phyloP scores from a whole-genome alignment of 495 filamentous ascomycete species.

The Penicillium subrubescens region DNA sequence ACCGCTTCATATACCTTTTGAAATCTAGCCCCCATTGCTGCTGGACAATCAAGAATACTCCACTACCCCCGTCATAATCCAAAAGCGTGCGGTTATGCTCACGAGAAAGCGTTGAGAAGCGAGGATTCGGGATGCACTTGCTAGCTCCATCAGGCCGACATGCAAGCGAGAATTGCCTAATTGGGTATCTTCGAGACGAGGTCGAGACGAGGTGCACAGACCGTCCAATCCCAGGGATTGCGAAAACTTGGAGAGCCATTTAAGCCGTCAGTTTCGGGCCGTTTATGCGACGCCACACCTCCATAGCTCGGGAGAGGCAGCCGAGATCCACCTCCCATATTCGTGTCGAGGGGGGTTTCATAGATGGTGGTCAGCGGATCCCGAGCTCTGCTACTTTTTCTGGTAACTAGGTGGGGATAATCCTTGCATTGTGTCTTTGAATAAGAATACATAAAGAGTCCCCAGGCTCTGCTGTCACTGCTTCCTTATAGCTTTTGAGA shows the following conservation, averaged over 20 bases:
- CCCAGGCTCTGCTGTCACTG: constrained; percentile 4
- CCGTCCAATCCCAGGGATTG: neutral
- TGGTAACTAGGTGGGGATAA: constrained; percentile 2
- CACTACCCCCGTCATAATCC: constrained; percentile 3
- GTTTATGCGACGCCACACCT: constrained; percentile 3
- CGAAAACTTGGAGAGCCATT: constrained; percentile 12
- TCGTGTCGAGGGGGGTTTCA: constrained; percentile 1
- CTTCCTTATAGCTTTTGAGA: neutral
- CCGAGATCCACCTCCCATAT: neutral
- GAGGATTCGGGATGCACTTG: neutral
- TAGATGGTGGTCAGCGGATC: constrained; percentile 1
- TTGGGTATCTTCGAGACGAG: constrained; percentile 10
- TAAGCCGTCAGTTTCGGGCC: constrained; percentile 7
- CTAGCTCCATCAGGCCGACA: constrained; percentile 7
- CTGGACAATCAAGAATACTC: neutral
- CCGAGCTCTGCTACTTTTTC: constrained; percentile 8
- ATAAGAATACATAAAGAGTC: constrained; percentile 12
- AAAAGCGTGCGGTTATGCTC: constrained; percentile 5
- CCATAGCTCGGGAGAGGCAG: neutral
- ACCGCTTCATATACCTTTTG: constrained; percentile 10
- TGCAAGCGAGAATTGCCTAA: constrained; percentile 9
- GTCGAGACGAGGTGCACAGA: constrained; percentile 8
- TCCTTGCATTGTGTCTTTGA: constrained; percentile 3
- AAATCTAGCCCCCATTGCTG: constrained; percentile 5
- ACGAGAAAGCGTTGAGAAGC: neutral